phyloP scores from a whole-genome alignment of 495 filamentous ascomycete genomes.

The Xylaria curta region DNA sequence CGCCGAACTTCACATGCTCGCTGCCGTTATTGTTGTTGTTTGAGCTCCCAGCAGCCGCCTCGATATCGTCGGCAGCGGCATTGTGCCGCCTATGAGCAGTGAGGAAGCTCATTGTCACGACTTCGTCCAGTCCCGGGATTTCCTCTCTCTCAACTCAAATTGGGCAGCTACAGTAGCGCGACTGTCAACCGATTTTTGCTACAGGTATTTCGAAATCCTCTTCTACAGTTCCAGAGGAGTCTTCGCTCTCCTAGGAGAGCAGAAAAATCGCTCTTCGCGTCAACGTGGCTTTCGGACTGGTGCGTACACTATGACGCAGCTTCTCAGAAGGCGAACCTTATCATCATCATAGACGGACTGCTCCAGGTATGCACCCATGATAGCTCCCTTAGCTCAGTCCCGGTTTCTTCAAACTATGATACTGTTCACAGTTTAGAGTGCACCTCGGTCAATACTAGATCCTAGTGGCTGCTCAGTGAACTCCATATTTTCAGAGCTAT shows the following conservation, averaged over 20 bases:
- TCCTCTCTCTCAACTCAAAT: not conserved
- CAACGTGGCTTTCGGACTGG: not conserved
- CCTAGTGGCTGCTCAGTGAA: not conserved
- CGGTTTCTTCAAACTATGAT: not conserved
- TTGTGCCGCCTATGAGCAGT: constrained; percentile 1
- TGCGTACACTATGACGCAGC: constrained; percentile 9
- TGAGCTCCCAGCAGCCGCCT: not conserved
- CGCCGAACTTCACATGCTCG: constrained; percentile 39
- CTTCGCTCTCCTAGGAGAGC: not conserved
- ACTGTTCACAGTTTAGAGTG: not conserved
- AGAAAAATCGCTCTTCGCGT: not conserved
- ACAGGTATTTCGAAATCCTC: not conserved
- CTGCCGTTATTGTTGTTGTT: not conserved
- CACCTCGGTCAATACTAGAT: not conserved
- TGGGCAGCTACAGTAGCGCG: not conserved
- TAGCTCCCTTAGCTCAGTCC: not conserved
- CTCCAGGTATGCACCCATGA: not conserved
- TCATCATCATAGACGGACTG: constrained; percentile 16
- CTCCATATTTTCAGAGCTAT: not conserved
- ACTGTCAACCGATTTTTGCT: not conserved
- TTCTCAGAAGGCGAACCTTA: not conserved
- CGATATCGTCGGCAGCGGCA: constrained; percentile 23
- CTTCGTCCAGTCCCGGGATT: not conserved
- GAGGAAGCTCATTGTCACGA: constrained; percentile 23
- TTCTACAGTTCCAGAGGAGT: not conserved